Base-by-base conservation (phyloP, 257 asterid species). In the Ilex aquifolium region DNA sequence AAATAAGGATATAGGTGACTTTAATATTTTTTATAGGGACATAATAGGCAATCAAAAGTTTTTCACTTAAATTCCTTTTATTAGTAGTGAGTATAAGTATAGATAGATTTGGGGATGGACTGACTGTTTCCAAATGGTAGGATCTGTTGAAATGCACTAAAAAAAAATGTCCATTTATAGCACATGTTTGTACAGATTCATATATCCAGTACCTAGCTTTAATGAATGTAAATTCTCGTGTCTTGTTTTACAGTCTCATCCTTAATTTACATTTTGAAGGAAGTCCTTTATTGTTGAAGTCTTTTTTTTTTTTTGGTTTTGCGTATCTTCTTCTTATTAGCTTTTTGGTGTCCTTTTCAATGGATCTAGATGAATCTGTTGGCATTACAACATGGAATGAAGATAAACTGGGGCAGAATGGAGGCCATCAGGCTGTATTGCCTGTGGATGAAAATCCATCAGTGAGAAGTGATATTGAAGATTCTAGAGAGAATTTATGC, bases 341-440 rank as follows among this genome's bases (percentile, higher is more conserved):
- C 30, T 53, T 53, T 17, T n/a, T 15, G 10, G 4, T 53, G 57
- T 56, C 13, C 61, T 29, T 77, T 42, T 65, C 64, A 68, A 62
- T 59, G 67, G 59, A 54, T 79, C 65, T 61, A 80, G 95, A 76
- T 70, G 80, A 69, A 75, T 56, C 69, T 54, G 60, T 54, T 62
- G 78, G 78, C 65, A 60, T 73, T 59, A 74, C 72, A 11, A 69
- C 72, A 27, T 79, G 82, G 83, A 78, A 74, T 54, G 85, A 70
- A 72, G 81, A 73, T 32, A 63, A 74, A 64, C 76, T 55, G 60
- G 57, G 64, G 27, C 56, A 57, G 61, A 74, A 56, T 53, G 68
- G 68, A 59, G 76, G 69, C 39, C 57, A 74, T 49, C 66, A 57
- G 58, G 61, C 74, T 63, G 59, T 62, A 54, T 68, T 63, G 61